Percentiles rank a stretch among this genome's conserved stretches.
Evolutionary conservation across 179 eudicot species (phyloP).

Genomic region (Amaranthus tricolor): DNA sequence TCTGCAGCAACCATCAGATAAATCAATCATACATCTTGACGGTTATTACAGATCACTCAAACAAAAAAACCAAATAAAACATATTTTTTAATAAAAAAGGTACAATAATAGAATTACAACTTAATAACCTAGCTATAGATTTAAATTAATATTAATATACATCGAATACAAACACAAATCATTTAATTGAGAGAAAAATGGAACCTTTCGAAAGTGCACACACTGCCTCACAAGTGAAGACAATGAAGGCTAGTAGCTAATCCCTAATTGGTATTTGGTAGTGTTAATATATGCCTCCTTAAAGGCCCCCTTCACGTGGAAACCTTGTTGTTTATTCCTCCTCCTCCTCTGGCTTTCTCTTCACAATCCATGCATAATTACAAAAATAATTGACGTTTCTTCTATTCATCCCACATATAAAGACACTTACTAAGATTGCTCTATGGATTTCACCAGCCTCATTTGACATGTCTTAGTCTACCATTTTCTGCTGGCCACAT

Average conservation of each 20-base stretch:
- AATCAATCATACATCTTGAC: too few species aligned
- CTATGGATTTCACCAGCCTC: slow-evolving; percentile 39
- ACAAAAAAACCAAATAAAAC: too few species aligned
- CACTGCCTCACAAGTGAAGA: slow-evolving; percentile 20
- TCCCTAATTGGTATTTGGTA: background rate
- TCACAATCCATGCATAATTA: slow-evolving; percentile 10
- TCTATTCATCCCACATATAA: slow-evolving; percentile 13
- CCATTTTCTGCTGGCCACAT: slow-evolving; percentile 22
- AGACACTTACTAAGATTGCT: slow-evolving; percentile 31
- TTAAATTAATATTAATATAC: background rate
- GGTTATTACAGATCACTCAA: too few species aligned
- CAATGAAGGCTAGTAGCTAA: slow-evolving; percentile 12
- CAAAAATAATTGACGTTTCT: slow-evolving; percentile 24
- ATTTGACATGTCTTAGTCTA: slow-evolving; percentile 29
- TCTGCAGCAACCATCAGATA: too few species aligned
- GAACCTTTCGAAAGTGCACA: slow-evolving; percentile 12
- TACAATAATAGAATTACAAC: too few species aligned
- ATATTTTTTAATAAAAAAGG: too few species aligned
- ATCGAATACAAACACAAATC: background rate
- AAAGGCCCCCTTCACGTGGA: slow-evolving; percentile 41
- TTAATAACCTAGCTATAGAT: background rate
- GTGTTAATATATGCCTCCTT: background rate
- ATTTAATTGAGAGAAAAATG: background rate
- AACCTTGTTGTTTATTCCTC: slow-evolving; percentile 19
- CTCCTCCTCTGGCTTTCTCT: slow-evolving; percentile 15